Base-by-base conservation (phyloP, 306 rosid genomes). In the Rosa multiflora region DNA sequence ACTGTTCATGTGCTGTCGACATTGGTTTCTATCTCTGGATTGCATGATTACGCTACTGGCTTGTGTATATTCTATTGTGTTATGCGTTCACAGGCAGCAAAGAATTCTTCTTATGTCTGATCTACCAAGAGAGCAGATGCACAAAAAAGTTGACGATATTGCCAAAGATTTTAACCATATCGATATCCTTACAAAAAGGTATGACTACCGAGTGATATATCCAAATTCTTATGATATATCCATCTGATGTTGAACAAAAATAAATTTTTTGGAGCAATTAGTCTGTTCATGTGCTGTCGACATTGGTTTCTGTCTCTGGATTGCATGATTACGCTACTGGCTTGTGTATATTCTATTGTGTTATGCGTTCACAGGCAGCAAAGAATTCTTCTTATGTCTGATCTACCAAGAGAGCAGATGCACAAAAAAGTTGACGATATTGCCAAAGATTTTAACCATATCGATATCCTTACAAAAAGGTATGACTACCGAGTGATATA, bases 41-140 rank as follows among this genome's bases (percentile, higher is more conserved):
- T 80, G 44, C 74, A 51, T 78, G 67, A 69, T 86, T 76, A 75
- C 72, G 74, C 81, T 70, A 74, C 79, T 73, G 80, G 29, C 76
- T 83, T 86, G 39, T 83, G 51, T 81, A 77, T 70, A 75, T 77
- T 79, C 70, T 72, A 63, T 14, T 67, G 74, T 73, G 3, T 37
- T 81, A 14, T 75, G 61, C 82, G 37, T 66, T 77, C 83, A 73
- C 87, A 95, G 99, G 92, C 93, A 76, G 86, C 99, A 95, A 90
- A 85, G 97, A 80, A 87, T 95, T 82, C 96, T 95, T 83, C 98
- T 95, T 78, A 89, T 95, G 99, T 91, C 98, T 5, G 98, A 95
- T 90, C 87, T 89, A 86, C 99, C 99, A 44, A 93, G 99, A 83
- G 89, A 93, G 85, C 94, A 95, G 85, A 95, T 93, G 55, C 97